These are phyloP conservation scores for Laburnicola sp. DNA, from an alignment of 2,329 filamentous ascomycete species.

Conservation along the genomic window DNA sequence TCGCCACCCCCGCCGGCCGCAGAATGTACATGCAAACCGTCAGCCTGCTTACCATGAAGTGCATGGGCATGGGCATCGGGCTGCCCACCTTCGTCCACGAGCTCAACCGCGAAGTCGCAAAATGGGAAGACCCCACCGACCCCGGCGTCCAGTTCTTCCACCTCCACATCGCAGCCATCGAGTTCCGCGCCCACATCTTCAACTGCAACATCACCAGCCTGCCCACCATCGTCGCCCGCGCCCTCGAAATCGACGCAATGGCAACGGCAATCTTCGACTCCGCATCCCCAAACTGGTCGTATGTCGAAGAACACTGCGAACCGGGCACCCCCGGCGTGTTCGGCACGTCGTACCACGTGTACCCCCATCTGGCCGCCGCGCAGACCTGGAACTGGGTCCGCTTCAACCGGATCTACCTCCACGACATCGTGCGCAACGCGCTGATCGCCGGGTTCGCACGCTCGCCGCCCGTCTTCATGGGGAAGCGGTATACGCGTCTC, in stretches of 20 bases:
- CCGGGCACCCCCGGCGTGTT: constrained; percentile 23
- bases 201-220: constrained; percentile 19
- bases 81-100: constrained; percentile 31
- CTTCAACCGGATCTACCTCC: constrained; percentile 38
- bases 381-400: constrained; percentile 43
- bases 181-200: constrained; percentile 33
- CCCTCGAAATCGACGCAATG: constrained; percentile 28
- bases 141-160: constrained; percentile 35
- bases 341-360: constrained; percentile 37
- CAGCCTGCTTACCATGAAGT: constrained; percentile 32
- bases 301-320: constrained; percentile 22
- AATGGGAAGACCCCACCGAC: constrained; percentile 25
- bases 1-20: constrained; percentile 32
- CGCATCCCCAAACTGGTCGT: constrained; percentile 26
- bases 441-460: constrained; percentile 31
- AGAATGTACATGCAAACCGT: constrained; percentile 40
- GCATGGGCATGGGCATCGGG: constrained; percentile 27
- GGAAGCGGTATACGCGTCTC: constrained; percentile 21
- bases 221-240: constrained; percentile 26
- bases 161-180: constrained; percentile 30
- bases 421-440: constrained; percentile 41
- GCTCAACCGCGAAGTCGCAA: constrained; percentile 28
- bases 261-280: constrained; percentile 27
- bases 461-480: constrained; percentile 31
- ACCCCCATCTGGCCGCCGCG: constrained; percentile 28